Evolutionary conservation across 2,329 filamentous ascomycete species (phyloP), one percentile per base, ranked within the genome.

Genomic region (Pestalotiopsis sp.): DNA sequence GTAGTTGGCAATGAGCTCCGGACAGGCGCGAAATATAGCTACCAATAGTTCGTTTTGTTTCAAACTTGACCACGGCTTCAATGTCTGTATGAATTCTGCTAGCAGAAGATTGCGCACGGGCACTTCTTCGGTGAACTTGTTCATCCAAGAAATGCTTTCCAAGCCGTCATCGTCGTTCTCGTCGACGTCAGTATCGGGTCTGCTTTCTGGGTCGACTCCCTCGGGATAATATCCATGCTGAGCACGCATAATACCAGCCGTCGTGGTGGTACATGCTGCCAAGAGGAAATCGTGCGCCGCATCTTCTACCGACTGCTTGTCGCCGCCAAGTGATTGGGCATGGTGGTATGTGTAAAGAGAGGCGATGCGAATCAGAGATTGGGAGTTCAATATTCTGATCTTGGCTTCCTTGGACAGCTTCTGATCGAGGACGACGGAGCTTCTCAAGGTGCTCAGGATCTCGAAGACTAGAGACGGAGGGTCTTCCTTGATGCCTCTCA

Each of bases 1-100:
- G 78, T 97, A 99, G 75, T 94, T 91, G 58, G 94, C 92, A 1
- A 97, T 88, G 3, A 98, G 86, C 79, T 98, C 96, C 0, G 97
- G 95, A 0, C 92, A 93, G 7, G 89, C 88, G 70, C 85, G 86
- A 76, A 99, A 97, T 41, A 97, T 94, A 3, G 91, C 86, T 4
- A 95, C 83, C 2, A 97, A 81, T 11, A 99, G 86, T 73, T 97
- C 92, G 73, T 91, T 92, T 76, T 99, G 95, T 70, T 92, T 88
- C 41, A 89, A 86, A 79, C 90, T 94, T 38, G 93, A 91, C 85
- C 97, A 95, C 6, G 96, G 95, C 6, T 93, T 91, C 66, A 99
- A 85, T 58, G 87, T 91, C 71, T 93, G 90, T 1, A 93, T 86
- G 72, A 98, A 94, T 45, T 93, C 90, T 14, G 93, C 91, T 3